Base-by-base conservation (phyloP, 2,329 filamentous ascomycete genomes). In the Helicocarpus griseus region DNA sequence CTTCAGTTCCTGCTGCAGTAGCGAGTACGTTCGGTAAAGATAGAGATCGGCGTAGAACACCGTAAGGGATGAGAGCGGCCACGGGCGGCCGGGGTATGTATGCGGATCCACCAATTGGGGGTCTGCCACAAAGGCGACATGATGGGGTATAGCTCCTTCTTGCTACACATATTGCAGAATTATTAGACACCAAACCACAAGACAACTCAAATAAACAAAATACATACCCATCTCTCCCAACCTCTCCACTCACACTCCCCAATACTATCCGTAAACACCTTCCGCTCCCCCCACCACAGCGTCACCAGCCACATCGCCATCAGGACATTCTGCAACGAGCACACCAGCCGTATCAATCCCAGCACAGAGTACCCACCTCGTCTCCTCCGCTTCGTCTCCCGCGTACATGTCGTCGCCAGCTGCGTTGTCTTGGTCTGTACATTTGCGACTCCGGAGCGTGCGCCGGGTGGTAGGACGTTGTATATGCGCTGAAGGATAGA, bases 21-120 rank as follows among this genome's bases (percentile, higher is more conserved):
- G 78, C n/a, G 76, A 79, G 66, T 94, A 97, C 7, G 86, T 83
- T 39, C 90, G 82, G 38, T 84, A 82, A 57, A 98, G 79, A 69
- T 96, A 98, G 63, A 89, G 86, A 69, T 98, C 93, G 51, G 90
- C 94, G 60, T 95, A 83, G 53, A 74, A 73, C 54, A 85, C 76
- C 1, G 85, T 86, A 54, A 85, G 65, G 6, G 74, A 75, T 6
- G 81, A 83, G n/a, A 87, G 70, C 9, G 82, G 83, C 83, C 83
- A 86, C 36, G 82, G 83, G 41, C 90, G 83, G 59, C 86, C 89
- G 2, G 89, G 88, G 63, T 96, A 96, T n/a, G 89, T 94, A 68
- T 96, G 88, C 50, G 89, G 87, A 68, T 96, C 90, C 63, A 93
- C 89, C 53, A 96, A 78, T 67, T 96, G 90, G 40, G 90, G 90